Evolutionary conservation across 768 basidiomycete genomes (phyloP).

Genomic region (Leccinum disarticulatum): DNA sequence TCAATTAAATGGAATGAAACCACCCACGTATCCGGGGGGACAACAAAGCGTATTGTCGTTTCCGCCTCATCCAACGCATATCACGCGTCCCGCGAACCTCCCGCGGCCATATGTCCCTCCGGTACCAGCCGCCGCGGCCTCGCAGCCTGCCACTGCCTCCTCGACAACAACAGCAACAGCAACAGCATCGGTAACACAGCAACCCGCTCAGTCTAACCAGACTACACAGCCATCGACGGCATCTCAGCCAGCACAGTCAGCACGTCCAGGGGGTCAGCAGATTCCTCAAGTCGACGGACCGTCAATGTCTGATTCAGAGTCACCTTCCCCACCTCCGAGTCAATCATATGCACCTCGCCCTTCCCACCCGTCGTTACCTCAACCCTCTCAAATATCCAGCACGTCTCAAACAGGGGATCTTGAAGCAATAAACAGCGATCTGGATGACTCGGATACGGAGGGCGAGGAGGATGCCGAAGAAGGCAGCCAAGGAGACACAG

Average conservation of each 20-base stretch:
- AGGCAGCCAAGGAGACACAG: constrained; percentile 69
- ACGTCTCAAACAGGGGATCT: constrained; percentile 43
- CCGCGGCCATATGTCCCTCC: constrained; percentile 27
- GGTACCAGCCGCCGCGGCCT: constrained; percentile 20
- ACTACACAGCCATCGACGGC: constrained; percentile 8
- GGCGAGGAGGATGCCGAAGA: constrained; percentile 83
- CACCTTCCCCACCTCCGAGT: constrained; percentile 65
- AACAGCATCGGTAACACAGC: constrained; percentile 7
- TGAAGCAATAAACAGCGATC: constrained; percentile 94
- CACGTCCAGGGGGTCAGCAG: constrained; percentile 25
- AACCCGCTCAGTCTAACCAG: constrained; percentile 21
- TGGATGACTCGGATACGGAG: constrained; percentile 93
- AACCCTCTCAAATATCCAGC: constrained; percentile 44
- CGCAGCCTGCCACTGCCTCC: constrained; percentile 17
- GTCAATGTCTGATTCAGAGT: constrained; percentile 63
- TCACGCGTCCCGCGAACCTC: constrained; percentile 20
- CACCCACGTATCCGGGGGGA: constrained; percentile 52
- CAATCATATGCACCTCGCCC: constrained; percentile 65
- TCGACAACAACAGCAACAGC: constrained; percentile 7
- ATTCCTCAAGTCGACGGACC: constrained; percentile 87
- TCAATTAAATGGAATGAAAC: constrained; percentile 53
- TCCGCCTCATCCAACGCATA: constrained; percentile 35
- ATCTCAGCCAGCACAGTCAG: constrained; percentile 19
- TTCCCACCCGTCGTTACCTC: constrained; percentile 76
- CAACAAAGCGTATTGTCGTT: constrained; percentile 62